These are phyloP conservation scores for Eremothecium cymbalariae DNA, from an alignment of 1,139 yeast genomes.

Conservation along the genomic window DNA sequence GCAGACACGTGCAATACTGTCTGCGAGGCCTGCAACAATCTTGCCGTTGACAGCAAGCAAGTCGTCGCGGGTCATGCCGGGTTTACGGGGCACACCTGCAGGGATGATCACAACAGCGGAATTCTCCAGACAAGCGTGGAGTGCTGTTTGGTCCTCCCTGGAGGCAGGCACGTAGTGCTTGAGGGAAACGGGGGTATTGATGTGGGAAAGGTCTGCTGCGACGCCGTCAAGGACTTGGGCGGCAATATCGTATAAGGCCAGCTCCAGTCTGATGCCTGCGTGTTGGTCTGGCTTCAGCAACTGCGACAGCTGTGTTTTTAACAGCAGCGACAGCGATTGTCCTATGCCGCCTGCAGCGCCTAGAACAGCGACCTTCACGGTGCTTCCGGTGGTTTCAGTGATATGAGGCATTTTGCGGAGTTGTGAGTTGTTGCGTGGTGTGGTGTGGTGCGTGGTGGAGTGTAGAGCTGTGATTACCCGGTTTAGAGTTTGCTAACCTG, in stretches of 20 bases:
- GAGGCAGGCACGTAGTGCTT: slow-evolving; percentile 63
- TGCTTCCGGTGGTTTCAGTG: slow-evolving; percentile 7
- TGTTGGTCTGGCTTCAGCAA: slow-evolving; percentile 36
- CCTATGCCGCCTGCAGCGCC: slow-evolving; percentile 92
- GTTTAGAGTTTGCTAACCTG: too few species aligned
- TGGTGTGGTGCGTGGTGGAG: too few species aligned
- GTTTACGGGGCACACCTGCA: slow-evolving; percentile 96
- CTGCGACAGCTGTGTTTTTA: slow-evolving; percentile 46
- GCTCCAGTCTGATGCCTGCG: slow-evolving; percentile 32
- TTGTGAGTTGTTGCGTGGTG: too few species aligned
- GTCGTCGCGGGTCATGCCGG: slow-evolving; percentile 97
- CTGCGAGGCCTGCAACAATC: slow-evolving; percentile 76
- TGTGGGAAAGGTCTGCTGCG: slow-evolving; percentile 84
- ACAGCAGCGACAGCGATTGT: slow-evolving; percentile 80
- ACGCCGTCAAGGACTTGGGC: slow-evolving; percentile 64
- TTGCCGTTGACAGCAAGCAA: slow-evolving; percentile 89
- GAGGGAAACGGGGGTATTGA: slow-evolving; percentile 72
- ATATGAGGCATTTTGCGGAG: slow-evolving; percentile 21
- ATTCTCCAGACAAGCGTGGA: slow-evolving; percentile 55
- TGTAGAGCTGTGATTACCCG: too few species aligned
- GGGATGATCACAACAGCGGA: slow-evolving; percentile 81
- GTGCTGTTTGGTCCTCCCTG: slow-evolving; percentile 30
- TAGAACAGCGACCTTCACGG: slow-evolving; percentile 53
- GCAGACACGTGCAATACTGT: slow-evolving; percentile 54
- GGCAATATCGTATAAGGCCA: slow-evolving; percentile 63